Evolutionary conservation across 139 green algal species (phyloP), one percentile per base, ranked within the genome.

Genomic region (Coelastrella sp.): DNA sequence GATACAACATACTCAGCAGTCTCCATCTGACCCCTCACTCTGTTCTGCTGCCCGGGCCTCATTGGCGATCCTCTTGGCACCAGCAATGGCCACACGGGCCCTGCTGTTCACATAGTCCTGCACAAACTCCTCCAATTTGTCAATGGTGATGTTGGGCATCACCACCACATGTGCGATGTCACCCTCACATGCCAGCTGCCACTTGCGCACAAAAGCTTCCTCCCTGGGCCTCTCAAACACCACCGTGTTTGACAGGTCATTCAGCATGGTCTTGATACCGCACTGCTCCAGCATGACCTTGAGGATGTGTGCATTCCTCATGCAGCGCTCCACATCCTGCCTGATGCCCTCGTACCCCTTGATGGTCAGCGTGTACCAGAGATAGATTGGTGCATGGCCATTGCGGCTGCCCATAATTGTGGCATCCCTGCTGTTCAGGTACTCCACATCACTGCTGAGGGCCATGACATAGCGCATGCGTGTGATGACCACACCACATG

Each of bases 361-460:
- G 73, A 90, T 90, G 7, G 94, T 98, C 7, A 99, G 93, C n/a
- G 96, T 99, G 93, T 98, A 99, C 98, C 97, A 99, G 90, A 99
- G 94, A 93, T 98, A 99, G 86, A 99, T 96, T 17, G 98, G 96
- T 14, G 98, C 98, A 93, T 99, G 98, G 35, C 98, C 98, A 90
- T 99, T 99, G 82, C 98, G 94, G 49, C 91, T 96, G 82, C 98
- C 98, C 98, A 99, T 99, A 90, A 99, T 99, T 85, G 98, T 99
- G 19, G 98, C 98, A 82, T 99, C 98, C 9, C 97, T 92, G 57
- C 82, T 95, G 92, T 99, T 99, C 6, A 99, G 95, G 94, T 99
- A 99, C 93, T 99, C 97, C 63, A 99, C 95, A 70, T 99, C 95
- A 65, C 76, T 93, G 24, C 93, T 95, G 66, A 98, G 92, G 8